Evolutionary conservation across 192 early-diverging fungal genomes (phyloP), one percentile per base, ranked within the genome.

Genomic region (Chytriomyces confervae): DNA sequence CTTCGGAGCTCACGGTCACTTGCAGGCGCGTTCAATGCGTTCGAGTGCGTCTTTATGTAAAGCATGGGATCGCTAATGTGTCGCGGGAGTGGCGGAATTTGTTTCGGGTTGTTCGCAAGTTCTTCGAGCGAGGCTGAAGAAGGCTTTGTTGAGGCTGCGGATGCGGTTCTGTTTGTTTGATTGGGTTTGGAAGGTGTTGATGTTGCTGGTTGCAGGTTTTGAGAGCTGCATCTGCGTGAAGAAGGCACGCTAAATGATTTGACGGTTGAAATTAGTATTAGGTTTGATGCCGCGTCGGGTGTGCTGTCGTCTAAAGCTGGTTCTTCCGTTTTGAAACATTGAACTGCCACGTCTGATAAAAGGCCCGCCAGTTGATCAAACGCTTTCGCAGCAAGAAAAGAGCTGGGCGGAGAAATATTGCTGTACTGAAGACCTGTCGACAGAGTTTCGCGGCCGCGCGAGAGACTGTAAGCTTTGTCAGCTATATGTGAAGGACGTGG

Each of bases 1-100:
- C 75, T 66, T n/a, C 84, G 60, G 1, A 76, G 76, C n/a, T 85
- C 84, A 5, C 69, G 53, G 2, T 79, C 77, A 11, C 7, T 62
- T 62, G 72, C 46, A 10, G 61, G 62, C 7, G 74, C 16, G 8
- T n/a, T 36, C 29, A 8, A n/a, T 5, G 1, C 24, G 16, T 13
- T 11, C 24, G 63, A 65, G 2, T 27, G n/a, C 2, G 62, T 47
- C 36, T 36, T 36, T 36, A 4, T 36, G 62, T 62, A 74, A 46
- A 76, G 13, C 46, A 76, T 49, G 13, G 74, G 74, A 29, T 76
- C 74, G 10, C 44, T 49, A 6, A 24, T 61, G 36, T 76, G 61
- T 10, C 74, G 74, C 43, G 74, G 63, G 27, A 76, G 74, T 46
- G n/a, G 16, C 6, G 36, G 20, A 0, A 65, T 65, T 20, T 65